Conservation (phyloP, 345 rosid genomes). For the Bruguiera parviflora region DNA sequence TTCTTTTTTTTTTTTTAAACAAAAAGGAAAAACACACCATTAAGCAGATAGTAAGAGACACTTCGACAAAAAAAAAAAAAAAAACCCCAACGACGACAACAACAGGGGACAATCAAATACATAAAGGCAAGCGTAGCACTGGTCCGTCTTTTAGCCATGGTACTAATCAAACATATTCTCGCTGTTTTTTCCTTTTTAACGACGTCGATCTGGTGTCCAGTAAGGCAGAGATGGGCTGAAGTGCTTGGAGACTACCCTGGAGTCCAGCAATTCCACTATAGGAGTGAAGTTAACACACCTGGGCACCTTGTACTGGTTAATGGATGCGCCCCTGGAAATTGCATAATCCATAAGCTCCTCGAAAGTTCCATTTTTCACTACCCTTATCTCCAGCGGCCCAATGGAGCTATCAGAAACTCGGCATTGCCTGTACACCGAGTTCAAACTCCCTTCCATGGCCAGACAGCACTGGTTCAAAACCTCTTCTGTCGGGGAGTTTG, state of each 20-base stretch:
- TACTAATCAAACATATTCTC: no score
- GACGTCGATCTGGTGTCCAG: constrained; percentile 75
- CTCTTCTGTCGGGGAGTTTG: constrained; percentile 42
- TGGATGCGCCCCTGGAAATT: constrained; percentile 90
- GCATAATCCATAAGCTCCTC: constrained; percentile 98
- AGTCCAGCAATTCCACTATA: constrained; percentile 81
- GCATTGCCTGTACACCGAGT: constrained; percentile 85
- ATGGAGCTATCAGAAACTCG: constrained; percentile 78
- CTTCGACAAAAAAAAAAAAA: no score
- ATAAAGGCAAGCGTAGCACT: no score
- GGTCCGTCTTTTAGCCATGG: no score
- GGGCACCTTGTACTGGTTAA: constrained; percentile 94
- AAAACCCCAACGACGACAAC: no score
- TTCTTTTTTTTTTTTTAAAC: no score
- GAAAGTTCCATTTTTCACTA: constrained; percentile 82
- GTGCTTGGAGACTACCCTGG: constrained; percentile 63
- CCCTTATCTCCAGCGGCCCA: constrained; percentile 79
- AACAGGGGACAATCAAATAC: no score
- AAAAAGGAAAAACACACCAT: no score
- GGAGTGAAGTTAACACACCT: constrained; percentile 90
- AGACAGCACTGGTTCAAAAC: constrained; percentile 60
- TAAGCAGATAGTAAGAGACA: no score
- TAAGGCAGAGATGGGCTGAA: constrained; percentile 71
- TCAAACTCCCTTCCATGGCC: constrained; percentile 86
- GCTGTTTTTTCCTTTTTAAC: constrained; percentile 12